These are phyloP conservation scores for Puya raimondii DNA, from an alignment of 176 grass and related monocot genomes.

Conservation along the genomic window DNA sequence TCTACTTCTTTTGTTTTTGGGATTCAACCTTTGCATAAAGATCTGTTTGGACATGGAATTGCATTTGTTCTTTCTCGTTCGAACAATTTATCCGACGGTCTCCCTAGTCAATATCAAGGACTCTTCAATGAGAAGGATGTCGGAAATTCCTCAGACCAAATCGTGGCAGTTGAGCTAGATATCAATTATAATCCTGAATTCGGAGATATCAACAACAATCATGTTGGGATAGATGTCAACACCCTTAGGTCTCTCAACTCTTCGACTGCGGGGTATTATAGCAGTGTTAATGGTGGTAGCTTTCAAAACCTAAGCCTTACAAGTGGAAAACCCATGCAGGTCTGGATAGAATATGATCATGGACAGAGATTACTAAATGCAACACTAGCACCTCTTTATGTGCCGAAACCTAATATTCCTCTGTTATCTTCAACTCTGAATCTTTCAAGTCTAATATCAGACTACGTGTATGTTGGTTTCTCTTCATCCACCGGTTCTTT, in stretches of 20 bases:
- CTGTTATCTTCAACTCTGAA: no score
- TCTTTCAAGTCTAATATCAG: no score
- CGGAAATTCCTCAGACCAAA: conserved; percentile 8
- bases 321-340: conserved; percentile 40
- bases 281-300: conserved; percentile 15
- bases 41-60: conserved; percentile 33
- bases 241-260: conserved; percentile 4
- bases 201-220: conserved; percentile 32
- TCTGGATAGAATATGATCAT: conserved; percentile 39
- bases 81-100: background rate
- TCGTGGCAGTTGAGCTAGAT: conserved; percentile 59
- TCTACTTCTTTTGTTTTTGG: conserved; percentile 51
- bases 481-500: conserved; percentile 48
- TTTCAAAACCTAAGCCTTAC: conserved; percentile 27
- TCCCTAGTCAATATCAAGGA: conserved; percentile 44
- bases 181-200: conserved; percentile 38
- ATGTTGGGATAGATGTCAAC: conserved; percentile 47
- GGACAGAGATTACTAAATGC: no score
- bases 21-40: conserved; percentile 19
- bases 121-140: conserved; percentile 20
- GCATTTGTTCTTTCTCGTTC: conserved; percentile 28
- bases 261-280: conserved; percentile 23
- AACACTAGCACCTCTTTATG: no score
- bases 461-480: conserved; percentile 45
- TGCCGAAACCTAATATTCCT: no score